Base-by-base conservation (phyloP, 2,329 filamentous ascomycete genomes). In the Apiospora kogelbergensis region DNA sequence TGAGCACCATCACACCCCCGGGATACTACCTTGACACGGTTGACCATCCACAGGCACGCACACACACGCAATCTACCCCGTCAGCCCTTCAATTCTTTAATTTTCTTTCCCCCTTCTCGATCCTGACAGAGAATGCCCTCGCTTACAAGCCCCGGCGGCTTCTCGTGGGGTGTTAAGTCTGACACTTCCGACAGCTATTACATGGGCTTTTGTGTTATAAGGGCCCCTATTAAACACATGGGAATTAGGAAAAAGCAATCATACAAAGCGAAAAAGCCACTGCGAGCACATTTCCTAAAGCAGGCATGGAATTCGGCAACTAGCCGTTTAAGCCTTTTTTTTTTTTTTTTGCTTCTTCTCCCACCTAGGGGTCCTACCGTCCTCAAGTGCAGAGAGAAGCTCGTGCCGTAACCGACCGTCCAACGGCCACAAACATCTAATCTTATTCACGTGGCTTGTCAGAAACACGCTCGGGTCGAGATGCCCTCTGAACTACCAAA, bases 231-330 rank as follows among this genome's bases (percentile, higher is more conserved):
- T 17, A 26, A 9, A 33, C 22, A 46, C 11, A 33, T n/a, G 26
- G 7, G 13, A 40, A 22, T 30, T 22, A 64, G 26, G n/a, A 20
- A 48, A 46, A 66, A 66, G 65, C 65, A 48, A 66, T 17, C 22
- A 65, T 42, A n/a, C 7, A 22, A 40, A 66, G 30, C 17, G 13
- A 66, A 37, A 46, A 46, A 53, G 65, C 65, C 65, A 46, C 65
- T 30, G 24, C 65, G 65, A 66, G 24, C 44, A 40, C 44, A 46
- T 66, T 66, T 9, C 65, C 65, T 22, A 66, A 65, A 66, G 30
- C 30, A 40, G 44, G 65, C 65, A 66, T 66, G n/a, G 65, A 66
- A 7, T 46, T 66, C 65, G 65, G 65, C 44, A 66, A 22, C 65
- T 37, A 66, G 44, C 65, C 65, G 65, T 46, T 45, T 37, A 40